These are phyloP conservation scores for Neltuma alba DNA, from an alignment of 306 rosid genomes.

Conservation along the genomic window DNA sequence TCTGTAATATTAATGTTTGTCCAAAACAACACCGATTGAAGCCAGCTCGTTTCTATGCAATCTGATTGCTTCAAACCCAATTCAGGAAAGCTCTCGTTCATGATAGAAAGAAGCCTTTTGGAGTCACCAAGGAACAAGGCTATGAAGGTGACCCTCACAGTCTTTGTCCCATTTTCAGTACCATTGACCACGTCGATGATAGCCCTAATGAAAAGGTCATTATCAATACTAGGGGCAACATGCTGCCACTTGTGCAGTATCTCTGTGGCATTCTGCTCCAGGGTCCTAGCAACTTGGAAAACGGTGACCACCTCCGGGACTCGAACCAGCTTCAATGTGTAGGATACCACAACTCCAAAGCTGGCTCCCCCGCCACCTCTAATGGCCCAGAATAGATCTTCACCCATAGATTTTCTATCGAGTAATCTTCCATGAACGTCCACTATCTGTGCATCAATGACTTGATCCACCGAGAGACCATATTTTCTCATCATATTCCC, in stretches of 20 bases:
- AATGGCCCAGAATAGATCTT: conserved; percentile 67
- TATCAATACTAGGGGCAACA: conserved; percentile 47
- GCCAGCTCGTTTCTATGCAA: conserved; percentile 59
- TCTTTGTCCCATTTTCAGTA: conserved; percentile 32
- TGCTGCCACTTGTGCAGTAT: conserved; percentile 54
- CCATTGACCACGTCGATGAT: conserved; percentile 46
- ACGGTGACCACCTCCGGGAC: conserved; percentile 61
- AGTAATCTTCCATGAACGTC: conserved; percentile 53
- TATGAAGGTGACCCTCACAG: conserved; percentile 46
- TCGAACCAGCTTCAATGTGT: conserved; percentile 46
- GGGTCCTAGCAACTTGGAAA: conserved; percentile 41
- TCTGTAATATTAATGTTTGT: conserved; percentile 37
- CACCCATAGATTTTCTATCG: conserved; percentile 55
- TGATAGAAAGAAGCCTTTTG: conserved; percentile 42
- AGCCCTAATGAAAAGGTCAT: conserved; percentile 58
- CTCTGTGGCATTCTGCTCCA: conserved; percentile 48
- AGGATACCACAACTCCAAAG: conserved; percentile 54
- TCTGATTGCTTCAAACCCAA: conserved; percentile 54
- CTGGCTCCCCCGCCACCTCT: conserved; percentile 62
- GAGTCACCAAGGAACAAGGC: conserved; percentile 60
- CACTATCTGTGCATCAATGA: conserved; percentile 51
- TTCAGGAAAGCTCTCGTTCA: conserved; percentile 47
- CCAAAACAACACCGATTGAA: conserved; percentile 56
- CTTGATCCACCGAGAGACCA: conserved; percentile 55
- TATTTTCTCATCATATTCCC: conserved; percentile 64